Evolutionary conservation across 2,329 filamentous ascomycete species (phyloP).

Genomic region (Stachybotrys chlorohalonatus): DNA sequence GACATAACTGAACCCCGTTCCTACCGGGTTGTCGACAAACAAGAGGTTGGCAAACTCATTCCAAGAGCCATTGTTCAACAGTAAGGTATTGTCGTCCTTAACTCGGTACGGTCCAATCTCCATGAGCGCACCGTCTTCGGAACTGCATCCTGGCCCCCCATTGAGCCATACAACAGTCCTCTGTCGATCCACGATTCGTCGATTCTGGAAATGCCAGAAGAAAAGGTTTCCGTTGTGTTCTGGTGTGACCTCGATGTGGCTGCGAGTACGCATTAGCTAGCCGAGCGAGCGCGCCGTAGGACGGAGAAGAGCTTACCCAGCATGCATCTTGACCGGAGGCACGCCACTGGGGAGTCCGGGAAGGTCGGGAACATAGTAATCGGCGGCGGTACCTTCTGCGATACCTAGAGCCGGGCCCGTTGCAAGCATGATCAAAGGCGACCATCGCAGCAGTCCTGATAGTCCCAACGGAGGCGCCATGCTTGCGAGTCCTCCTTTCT

Average conservation of each 20-base stretch:
- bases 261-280: conserved; percentile 29
- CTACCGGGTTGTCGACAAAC: conserved; percentile 95
- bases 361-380: conserved; percentile 82
- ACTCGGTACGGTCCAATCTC: conserved; percentile 91
- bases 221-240: conserved; percentile 89
- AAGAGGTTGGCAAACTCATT: conserved; percentile 95
- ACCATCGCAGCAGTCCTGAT: conserved; percentile 18
- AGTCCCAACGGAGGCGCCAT: conserved; percentile 16
- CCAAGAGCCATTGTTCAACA: conserved; percentile 91
- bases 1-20: conserved; percentile 93
- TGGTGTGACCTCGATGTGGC: conserved; percentile 82
- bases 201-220: conserved; percentile 97
- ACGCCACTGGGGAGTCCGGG: conserved; percentile 69
- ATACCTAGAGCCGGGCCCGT: conserved; percentile 29
- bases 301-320: conserved; percentile 57
- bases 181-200: conserved; percentile 85
- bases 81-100: conserved; percentile 61
- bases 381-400: conserved; percentile 39
- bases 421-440: conserved; percentile 24
- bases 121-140: conserved; percentile 93
- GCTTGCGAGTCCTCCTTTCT: conserved; percentile 1
- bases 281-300: conserved; percentile 1
- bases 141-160: conserved; percentile 93
- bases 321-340: conserved; percentile 90
- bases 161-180: conserved; percentile 96